phyloP scores from a whole-genome alignment of 805 yeast genomes.

The Torulaspora microellipsoides region DNA sequence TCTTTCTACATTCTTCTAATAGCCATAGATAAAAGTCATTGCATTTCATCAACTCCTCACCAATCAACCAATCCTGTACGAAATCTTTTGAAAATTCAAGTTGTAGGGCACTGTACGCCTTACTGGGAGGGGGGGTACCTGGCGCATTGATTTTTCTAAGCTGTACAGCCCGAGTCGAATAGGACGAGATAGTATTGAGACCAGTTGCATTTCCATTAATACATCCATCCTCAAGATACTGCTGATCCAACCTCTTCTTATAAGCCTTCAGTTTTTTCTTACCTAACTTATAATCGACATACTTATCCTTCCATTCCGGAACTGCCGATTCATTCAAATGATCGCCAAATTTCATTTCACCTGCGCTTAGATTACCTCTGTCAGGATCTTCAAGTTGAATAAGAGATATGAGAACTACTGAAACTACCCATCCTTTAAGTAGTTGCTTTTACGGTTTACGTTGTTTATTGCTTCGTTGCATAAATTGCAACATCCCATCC shows the following conservation, averaged over 20 bases:
- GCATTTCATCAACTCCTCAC: conserved; percentile 29
- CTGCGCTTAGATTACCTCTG: not conserved
- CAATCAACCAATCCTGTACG: conserved; percentile 32
- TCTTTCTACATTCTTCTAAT: conserved; percentile 23
- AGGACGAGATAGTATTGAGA: not conserved
- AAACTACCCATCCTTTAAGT: not conserved
- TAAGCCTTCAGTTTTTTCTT: conserved; percentile 36
- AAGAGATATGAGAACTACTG: not conserved
- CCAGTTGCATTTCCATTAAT: conserved; percentile 3
- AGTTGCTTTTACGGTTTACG: not conserved
- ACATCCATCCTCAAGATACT: not conserved
- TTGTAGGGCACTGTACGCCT: conserved; percentile 12
- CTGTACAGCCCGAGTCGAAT: conserved; percentile 2
- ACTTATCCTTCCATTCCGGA: conserved; percentile 86
- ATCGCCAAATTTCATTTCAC: conserved; percentile 60
- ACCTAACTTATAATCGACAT: conserved; percentile 61
- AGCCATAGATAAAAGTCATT: conserved; percentile 34
- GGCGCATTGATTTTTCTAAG: conserved; percentile 3
- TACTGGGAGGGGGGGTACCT: not conserved
- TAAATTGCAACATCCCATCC: too few relatives aligned
- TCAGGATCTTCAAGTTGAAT: not conserved
- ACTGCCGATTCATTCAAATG: conserved; percentile 58
- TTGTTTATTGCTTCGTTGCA: too few relatives aligned
- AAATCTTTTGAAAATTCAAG: conserved; percentile 24
- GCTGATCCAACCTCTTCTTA: conserved; percentile 7